Base-by-base conservation (phyloP, 164 flowering plant genomes). In the Annona squamosa region DNA sequence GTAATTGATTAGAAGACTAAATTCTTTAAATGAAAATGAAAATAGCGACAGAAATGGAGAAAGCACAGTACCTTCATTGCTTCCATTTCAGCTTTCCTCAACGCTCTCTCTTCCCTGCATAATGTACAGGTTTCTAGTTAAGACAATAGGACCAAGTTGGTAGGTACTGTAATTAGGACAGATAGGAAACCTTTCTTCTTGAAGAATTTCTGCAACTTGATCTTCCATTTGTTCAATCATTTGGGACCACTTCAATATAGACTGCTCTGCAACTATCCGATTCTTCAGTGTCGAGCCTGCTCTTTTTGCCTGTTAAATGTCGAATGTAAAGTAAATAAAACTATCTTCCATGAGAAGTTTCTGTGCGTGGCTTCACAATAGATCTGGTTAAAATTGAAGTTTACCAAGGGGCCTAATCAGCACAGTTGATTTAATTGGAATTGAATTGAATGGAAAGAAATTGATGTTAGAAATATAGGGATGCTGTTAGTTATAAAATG, bases 1-100 rank as follows among this genome's bases (percentile, higher is more conserved):
- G 12, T 48, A 26, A 69, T 19, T 69, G 18, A 26, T 2, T 6
- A 17, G 46, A 45, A 67, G 48, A 5, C 1, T 45, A 59, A 37
- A 63, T 41, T 67, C 12, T 61, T 7, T 2, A 5, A 52, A 7
- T 41, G 45, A 43, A 71, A 42, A 3, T 3, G 16, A 65, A 13
- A 19, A 63, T 10, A 18, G 13, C 52, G n/a, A 13, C 19, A 69
- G 45, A 67, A n/a, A 70, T 5, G 19, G 6, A 44, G 48, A 64
- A 43, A 45, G 44, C 9, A 12, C 12, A 47, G 52, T 63, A 94
- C 99, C 97, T 95, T 95, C 65, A 87, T 81, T 52, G 84, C 92
- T 81, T 95, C 98, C 97, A 95, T 95, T 83, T 95, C 99, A 77
- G 98, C 99, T 87, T 91, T 93, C 76, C 97, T 87, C 48, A 93